These are phyloP conservation scores for Incumbomyces lentus DNA, from an alignment of 2,329 filamentous ascomycete genomes.

Conservation along the genomic window DNA sequence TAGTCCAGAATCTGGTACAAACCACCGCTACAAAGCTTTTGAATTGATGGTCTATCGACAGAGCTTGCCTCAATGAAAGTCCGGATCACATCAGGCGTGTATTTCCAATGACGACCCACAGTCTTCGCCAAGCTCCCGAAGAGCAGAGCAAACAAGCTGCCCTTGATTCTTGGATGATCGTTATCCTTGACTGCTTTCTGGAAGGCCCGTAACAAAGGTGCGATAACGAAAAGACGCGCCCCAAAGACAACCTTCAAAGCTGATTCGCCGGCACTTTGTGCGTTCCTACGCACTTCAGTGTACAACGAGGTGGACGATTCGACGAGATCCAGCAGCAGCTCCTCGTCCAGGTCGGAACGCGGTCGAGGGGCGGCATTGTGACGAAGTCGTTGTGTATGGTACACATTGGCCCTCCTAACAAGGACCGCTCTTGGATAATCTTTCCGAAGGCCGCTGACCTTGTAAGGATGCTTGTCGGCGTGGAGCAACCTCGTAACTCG, in stretches of 20 bases:
- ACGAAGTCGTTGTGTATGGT: slow-evolving; percentile 85
- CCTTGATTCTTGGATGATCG: slow-evolving; percentile 88
- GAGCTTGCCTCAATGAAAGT: slow-evolving; percentile 82
- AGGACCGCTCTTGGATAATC: slow-evolving; percentile 87
- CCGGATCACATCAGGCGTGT: slow-evolving; percentile 78
- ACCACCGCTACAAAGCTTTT: slow-evolving; percentile 71
- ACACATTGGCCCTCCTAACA: slow-evolving; percentile 84
- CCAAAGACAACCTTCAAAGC: slow-evolving; percentile 86
- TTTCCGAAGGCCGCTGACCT: slow-evolving; percentile 84
- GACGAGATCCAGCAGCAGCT: slow-evolving; percentile 72
- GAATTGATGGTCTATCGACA: slow-evolving; percentile 89
- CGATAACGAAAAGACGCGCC: slow-evolving; percentile 78
- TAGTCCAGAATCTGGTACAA: slow-evolving; percentile 85
- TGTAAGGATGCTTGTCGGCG: slow-evolving; percentile 83
- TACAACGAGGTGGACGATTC: slow-evolving; percentile 85
- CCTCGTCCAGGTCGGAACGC: slow-evolving; percentile 82
- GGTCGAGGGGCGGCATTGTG: slow-evolving; percentile 84
- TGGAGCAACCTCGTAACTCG: slow-evolving; percentile 73
- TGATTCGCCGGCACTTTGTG: slow-evolving; percentile 84
- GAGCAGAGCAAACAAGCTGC: slow-evolving; percentile 79
- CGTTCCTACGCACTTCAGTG: slow-evolving; percentile 88
- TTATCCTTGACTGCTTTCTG: slow-evolving; percentile 66
- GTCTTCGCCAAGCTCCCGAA: slow-evolving; percentile 85
- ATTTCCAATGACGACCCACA: slow-evolving; percentile 84
- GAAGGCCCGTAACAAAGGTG: slow-evolving; percentile 69